These are phyloP conservation scores for Aspergillus latus DNA, from an alignment of 2,329 filamentous ascomycete species.

Conservation along the genomic window DNA sequence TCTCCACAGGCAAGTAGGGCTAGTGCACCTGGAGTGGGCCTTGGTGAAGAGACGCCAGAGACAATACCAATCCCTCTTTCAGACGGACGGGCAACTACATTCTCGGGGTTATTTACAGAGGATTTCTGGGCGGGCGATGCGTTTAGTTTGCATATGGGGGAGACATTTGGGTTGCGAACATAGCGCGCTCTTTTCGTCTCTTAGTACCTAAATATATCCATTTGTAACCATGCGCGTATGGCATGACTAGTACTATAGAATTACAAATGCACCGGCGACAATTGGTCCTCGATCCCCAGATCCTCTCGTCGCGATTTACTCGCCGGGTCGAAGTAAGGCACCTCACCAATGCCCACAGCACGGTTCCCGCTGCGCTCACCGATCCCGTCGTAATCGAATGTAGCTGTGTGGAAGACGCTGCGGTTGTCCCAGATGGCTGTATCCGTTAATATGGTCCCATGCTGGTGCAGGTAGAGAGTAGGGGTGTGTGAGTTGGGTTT, in stretches of 20 bases:
- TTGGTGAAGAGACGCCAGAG: neutral
- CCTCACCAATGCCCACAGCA: conserved; percentile 91
- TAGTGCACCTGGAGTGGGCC: neutral
- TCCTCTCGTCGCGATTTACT: conserved; percentile 21
- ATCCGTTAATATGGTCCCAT: no score
- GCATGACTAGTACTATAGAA: no score
- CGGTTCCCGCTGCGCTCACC: conserved; percentile 46
- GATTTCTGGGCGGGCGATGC: conserved; percentile 12
- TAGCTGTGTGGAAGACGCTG: conserved; percentile 35
- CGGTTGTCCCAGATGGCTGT: conserved; percentile 22
- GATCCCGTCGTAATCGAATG: conserved; percentile 40
- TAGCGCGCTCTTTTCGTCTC: neutral
- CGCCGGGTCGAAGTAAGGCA: conserved; percentile 18
- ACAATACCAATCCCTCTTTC: neutral
- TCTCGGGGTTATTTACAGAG: conserved; percentile 2
- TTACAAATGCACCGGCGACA: conserved; percentile 21
- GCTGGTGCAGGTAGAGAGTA: no score
- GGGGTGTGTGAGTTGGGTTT: neutral
- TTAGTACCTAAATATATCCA: no score
- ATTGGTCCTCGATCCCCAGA: conserved; percentile 21
- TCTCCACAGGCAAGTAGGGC: conserved; percentile 5
- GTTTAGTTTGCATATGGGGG: conserved; percentile 9
- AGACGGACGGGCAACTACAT: neutral
- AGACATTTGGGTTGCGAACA: conserved; percentile 6
- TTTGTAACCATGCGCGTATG: no score